A percentile compares a stretch with the other conserved stretches of the same genome.
These are phyloP conservation scores for Ostreobium quekettii DNA, from an alignment of 139 green algal genomes.

Conservation along the genomic window DNA sequence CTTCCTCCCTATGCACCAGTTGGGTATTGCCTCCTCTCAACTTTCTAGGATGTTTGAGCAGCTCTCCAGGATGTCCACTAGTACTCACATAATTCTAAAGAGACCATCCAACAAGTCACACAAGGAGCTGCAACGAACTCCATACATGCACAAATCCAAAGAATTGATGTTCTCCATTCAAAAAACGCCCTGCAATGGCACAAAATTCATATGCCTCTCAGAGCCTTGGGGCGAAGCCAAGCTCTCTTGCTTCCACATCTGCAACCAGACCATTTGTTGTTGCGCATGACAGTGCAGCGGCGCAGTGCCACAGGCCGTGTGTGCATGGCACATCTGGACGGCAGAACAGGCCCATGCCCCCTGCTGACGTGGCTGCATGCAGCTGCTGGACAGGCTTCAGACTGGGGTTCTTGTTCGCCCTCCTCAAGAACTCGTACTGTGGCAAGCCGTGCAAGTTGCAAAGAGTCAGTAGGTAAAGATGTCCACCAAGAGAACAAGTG, in stretches of 20 bases:
- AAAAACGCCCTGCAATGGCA: too few species aligned
- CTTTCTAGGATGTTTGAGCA: too few species aligned
- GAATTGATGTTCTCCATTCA: too few species aligned
- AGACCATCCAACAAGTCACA: too few species aligned
- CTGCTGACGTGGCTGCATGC: slow-evolving; percentile 31
- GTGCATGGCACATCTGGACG: slow-evolving; percentile 35
- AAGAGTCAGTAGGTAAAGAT: slow-evolving; percentile 13
- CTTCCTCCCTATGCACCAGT: too few species aligned
- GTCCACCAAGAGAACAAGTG: slow-evolving; percentile 4
- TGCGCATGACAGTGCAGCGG: slow-evolving; percentile 25
- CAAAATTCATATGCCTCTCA: too few species aligned
- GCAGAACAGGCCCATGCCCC: slow-evolving; percentile 44
- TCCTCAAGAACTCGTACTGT: slow-evolving; percentile 1
- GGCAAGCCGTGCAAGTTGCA: slow-evolving; percentile 17
- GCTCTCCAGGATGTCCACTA: too few species aligned
- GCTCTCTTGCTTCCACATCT: slow-evolving; percentile 40
- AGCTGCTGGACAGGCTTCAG: slow-evolving; percentile 37
- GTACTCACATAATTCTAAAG: too few species aligned
- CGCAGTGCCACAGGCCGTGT: slow-evolving; percentile 51
- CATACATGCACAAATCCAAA: too few species aligned
- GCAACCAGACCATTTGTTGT: slow-evolving; percentile 40
- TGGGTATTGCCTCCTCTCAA: too few species aligned
- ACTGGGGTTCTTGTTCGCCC: slow-evolving; percentile 8
- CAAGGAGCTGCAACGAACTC: too few species aligned
- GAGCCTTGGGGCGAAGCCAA: too few species aligned